phyloP scores from a whole-genome alignment of 805 yeast species.

The Saccharomyces mikatae region DNA sequence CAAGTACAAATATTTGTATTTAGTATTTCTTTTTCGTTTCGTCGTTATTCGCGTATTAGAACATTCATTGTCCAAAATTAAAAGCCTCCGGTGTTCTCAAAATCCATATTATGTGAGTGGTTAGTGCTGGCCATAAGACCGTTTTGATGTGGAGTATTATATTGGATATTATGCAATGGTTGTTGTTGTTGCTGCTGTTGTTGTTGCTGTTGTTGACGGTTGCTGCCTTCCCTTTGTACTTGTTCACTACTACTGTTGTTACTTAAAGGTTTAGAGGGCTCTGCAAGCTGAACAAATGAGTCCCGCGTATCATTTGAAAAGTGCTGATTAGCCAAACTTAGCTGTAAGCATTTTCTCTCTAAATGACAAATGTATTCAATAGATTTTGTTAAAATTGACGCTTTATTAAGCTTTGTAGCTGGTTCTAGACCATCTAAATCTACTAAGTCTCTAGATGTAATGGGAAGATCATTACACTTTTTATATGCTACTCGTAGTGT shows the following conservation, averaged over 20 bases:
- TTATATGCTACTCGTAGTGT: conserved; percentile 44
- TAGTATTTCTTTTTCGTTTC: not conserved
- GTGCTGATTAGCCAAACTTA: conserved; percentile 41
- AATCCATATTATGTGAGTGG: not conserved
- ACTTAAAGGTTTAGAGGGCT: not conserved
- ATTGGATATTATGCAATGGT: conserved; percentile 1
- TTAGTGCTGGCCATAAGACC: not conserved
- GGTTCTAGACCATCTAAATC: conserved; percentile 68
- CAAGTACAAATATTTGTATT: not conserved
- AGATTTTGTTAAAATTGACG: conserved; percentile 66
- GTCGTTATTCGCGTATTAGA: not conserved
- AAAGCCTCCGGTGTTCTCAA: not conserved
- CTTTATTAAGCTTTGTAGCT: conserved; percentile 69
- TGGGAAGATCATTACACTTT: conserved; percentile 39
- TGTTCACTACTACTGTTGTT: not conserved
- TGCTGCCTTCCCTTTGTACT: not conserved
- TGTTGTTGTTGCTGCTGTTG: conserved; percentile 6
- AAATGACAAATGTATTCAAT: conserved; percentile 71
- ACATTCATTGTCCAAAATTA: not conserved
- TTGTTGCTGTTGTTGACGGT: conserved; percentile 8
- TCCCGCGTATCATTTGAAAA: conserved; percentile 21
- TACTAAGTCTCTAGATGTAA: conserved; percentile 50
- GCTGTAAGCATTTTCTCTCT: conserved; percentile 49
- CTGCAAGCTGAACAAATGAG: not conserved
- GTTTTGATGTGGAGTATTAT: not conserved